Conservation (phyloP, 2,329 filamentous ascomycete species). For the Ceratocystis albifundus region DNA sequence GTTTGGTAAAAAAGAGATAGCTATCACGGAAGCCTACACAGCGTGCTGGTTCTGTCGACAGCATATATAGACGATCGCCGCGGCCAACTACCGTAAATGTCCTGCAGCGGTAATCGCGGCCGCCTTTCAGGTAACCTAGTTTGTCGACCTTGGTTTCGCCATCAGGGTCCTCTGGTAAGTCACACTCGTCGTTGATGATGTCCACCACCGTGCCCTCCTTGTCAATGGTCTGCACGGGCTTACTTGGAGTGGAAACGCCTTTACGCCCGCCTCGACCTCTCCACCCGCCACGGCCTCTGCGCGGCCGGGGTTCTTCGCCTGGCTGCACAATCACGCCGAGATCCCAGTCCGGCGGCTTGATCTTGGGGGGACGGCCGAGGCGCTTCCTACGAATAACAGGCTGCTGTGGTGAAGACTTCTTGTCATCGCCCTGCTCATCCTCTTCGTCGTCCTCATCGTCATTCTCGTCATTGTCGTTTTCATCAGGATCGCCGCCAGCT, state of each 20-base stretch:
- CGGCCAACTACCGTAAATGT: slow-evolving; percentile 84
- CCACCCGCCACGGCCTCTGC: slow-evolving; percentile 61
- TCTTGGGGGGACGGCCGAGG: slow-evolving; percentile 77
- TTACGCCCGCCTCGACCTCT: slow-evolving; percentile 52
- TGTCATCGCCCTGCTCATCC: slow-evolving; percentile 33
- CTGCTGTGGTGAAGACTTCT: slow-evolving; percentile 36
- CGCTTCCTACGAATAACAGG: slow-evolving; percentile 61
- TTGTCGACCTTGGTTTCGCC: slow-evolving; percentile 93
- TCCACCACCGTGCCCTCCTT: slow-evolving; percentile 88
- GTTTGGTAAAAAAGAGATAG: slow-evolving; percentile 98
- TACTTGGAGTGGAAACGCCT: slow-evolving; percentile 60
- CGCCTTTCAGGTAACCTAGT: slow-evolving; percentile 67
- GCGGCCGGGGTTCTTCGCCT: slow-evolving; percentile 44
- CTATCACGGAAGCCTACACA: slow-evolving; percentile 96
- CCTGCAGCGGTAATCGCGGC: slow-evolving; percentile 84
- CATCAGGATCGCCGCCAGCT: slow-evolving; percentile 35
- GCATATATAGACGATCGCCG: slow-evolving; percentile 84
- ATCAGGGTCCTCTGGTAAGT: slow-evolving; percentile 72
- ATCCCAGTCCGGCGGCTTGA: slow-evolving; percentile 69
- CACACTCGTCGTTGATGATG: slow-evolving; percentile 84
- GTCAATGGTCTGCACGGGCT: slow-evolving; percentile 75
- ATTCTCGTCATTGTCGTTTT: slow-evolving; percentile 40
- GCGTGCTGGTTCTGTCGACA: slow-evolving; percentile 92
- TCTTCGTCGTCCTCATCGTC: slow-evolving; percentile 32
- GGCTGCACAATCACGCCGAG: slow-evolving; percentile 45